phyloP scores from a whole-genome alignment of 2,329 filamentous ascomycete genomes.

The Trichoderma sp. region DNA sequence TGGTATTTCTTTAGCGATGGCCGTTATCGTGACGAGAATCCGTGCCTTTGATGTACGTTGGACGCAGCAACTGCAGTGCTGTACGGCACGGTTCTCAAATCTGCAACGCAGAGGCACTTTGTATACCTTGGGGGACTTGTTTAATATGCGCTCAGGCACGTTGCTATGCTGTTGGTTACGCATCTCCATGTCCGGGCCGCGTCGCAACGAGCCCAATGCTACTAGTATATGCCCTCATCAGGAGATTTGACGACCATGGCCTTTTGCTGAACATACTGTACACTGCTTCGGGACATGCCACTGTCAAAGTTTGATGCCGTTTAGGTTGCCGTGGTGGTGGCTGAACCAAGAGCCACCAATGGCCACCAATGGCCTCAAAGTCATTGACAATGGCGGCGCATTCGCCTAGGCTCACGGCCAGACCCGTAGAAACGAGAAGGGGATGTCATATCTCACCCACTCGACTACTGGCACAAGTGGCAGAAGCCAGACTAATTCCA shows the following conservation, averaged over 20 bases:
- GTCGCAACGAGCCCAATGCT: background rate
- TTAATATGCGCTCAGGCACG: background rate
- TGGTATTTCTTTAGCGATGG: slow-evolving; percentile 10
- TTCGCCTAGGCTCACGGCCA: background rate
- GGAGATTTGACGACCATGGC: background rate
- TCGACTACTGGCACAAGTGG: background rate
- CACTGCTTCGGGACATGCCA: background rate
- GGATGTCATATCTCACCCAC: slow-evolving; percentile 15
- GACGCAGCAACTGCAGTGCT: background rate
- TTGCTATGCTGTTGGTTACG: background rate
- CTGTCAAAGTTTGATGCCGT: slow-evolving; percentile 10
- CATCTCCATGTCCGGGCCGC: background rate
- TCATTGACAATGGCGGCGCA: background rate
- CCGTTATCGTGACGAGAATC: background rate
- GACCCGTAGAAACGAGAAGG: background rate
- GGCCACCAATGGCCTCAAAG: background rate
- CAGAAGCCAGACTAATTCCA: background rate
- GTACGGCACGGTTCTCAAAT: background rate
- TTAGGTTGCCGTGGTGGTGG: background rate
- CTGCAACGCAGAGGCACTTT: background rate
- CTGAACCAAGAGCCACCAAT: background rate
- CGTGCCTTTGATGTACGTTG: background rate
- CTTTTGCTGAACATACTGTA: background rate
- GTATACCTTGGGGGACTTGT: background rate
- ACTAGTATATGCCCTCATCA: background rate